These are phyloP conservation scores for Aureobasidium lini DNA, from an alignment of 2,329 filamentous ascomycete genomes.

Conservation along the genomic window DNA sequence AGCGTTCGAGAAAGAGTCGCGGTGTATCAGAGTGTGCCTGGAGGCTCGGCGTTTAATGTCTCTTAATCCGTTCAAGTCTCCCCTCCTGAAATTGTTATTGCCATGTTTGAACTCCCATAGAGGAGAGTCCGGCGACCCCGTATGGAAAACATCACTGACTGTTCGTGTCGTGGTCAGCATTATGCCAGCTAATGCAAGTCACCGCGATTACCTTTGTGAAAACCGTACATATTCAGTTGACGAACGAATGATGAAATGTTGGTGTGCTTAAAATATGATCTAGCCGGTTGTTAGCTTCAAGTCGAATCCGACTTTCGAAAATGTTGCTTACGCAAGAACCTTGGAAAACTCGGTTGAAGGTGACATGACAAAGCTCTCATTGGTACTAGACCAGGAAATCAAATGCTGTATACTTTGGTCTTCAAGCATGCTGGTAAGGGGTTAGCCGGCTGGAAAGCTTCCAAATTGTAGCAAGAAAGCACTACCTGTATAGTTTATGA, in stretches of 20 bases:
- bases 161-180: constrained; percentile 12
- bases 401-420: constrained; percentile 87
- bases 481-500: constrained; percentile 96
- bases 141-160: constrained; percentile 99
- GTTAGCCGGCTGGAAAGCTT: constrained; percentile 24
- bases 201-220: constrained; percentile 75
- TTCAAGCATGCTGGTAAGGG: constrained; percentile 74
- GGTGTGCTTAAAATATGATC: constrained; percentile 98
- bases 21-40: constrained; percentile 83
- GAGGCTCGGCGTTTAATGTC: constrained; percentile 96
- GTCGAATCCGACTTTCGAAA: constrained; percentile 14
- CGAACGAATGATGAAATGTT: constrained; percentile 98
- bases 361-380: constrained; percentile 98
- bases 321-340: constrained; percentile 74
- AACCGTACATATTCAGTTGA: constrained; percentile 98
- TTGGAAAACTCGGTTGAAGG: constrained; percentile 96
- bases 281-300: constrained; percentile 32
- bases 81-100: constrained; percentile 92
- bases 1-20: constrained; percentile 70
- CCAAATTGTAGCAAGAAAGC: neutral
- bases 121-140: constrained; percentile 83
- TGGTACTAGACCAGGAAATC: constrained; percentile 89
- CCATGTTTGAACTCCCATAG: constrained; percentile 99
- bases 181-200: neutral
- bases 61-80: constrained; percentile 79